Percentiles rank a stretch among this genome's conserved stretches.
Conservation (phyloP, 306 rosid species). For the Cyamopsis tetragonoloba region DNA sequence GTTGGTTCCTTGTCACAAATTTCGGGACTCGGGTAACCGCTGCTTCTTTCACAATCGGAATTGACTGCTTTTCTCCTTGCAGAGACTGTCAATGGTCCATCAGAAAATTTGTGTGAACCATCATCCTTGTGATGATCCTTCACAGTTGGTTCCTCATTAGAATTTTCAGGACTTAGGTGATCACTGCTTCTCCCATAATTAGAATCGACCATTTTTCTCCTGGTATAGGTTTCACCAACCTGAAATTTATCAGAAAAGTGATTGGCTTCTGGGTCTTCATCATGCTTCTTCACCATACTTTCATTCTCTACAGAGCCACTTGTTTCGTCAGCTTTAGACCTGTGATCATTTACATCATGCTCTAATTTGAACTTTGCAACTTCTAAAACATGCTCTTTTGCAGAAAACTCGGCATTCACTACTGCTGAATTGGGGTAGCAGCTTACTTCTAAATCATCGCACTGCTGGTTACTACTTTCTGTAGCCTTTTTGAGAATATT, state of each 20-base stretch:
- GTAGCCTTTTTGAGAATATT: neutral
- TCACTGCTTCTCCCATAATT: neutral
- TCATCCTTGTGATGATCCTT: conserved; percentile 18
- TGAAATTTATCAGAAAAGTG: neutral
- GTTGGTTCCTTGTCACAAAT: conserved; percentile 9
- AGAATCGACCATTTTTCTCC: conserved; percentile 8
- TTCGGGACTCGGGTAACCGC: neutral
- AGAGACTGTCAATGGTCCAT: neutral
- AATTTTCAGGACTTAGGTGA: neutral
- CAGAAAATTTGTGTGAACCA: conserved; percentile 4
- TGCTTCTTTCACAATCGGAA: neutral
- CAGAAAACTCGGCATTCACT: conserved; percentile 14
- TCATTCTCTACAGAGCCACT: conserved; percentile 3
- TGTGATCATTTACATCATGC: conserved; percentile 10
- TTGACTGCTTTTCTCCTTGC: conserved; percentile 9
- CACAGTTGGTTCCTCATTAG: conserved; percentile 7
- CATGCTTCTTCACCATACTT: conserved; percentile 13
- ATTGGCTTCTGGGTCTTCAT: neutral
- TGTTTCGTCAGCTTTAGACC: conserved; percentile 4
- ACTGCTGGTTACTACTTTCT: conserved; percentile 12
- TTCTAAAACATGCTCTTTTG: conserved; percentile 18
- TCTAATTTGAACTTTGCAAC: conserved; percentile 16
- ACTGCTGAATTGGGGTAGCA: conserved; percentile 4
- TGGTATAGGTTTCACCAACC: neutral
- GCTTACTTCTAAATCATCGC: conserved; percentile 12